Evolutionary conservation across 352 stramenopile genomes (phyloP).

Genomic region (Phytophthora idaei): DNA sequence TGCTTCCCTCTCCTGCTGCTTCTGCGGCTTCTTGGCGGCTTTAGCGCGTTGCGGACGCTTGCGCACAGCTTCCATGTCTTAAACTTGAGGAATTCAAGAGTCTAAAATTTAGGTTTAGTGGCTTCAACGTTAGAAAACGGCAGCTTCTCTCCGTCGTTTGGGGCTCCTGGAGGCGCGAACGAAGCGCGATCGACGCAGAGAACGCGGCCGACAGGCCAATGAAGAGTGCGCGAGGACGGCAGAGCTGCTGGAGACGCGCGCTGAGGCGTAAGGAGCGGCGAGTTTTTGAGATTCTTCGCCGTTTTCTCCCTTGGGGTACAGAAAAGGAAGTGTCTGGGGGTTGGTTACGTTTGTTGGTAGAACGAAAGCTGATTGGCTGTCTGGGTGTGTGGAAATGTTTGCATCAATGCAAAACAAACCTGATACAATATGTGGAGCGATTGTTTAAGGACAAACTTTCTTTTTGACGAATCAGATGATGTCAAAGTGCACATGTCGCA

Average conservation of each 20-base stretch:
- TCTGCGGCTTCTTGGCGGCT: conserved; percentile 6
- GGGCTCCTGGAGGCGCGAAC: conserved; percentile 18
- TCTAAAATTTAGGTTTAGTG: conserved; percentile 25
- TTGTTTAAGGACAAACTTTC: background rate
- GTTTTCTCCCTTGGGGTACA: conserved; percentile 25
- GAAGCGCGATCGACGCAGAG: background rate
- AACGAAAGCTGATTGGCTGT: conserved; percentile 23
- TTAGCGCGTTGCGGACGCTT: conserved; percentile 20
- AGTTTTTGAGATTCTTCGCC: conserved; percentile 20
- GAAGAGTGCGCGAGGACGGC: background rate
- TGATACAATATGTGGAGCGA: background rate
- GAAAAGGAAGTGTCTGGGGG: conserved; percentile 12
- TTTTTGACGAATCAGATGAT: conserved; percentile 17
- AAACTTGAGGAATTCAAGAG: conserved; percentile 4
- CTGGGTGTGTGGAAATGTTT: background rate
- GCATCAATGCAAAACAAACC: background rate
- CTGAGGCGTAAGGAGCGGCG: background rate
- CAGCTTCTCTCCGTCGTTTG: conserved; percentile 10
- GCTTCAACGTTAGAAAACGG: conserved; percentile 27
- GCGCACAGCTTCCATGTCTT: conserved; percentile 31
- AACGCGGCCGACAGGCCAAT: conserved; percentile 5
- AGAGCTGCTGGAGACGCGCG: background rate
- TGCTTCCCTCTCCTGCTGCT: conserved; percentile 10
- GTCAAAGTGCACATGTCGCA: background rate
- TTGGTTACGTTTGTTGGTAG: conserved; percentile 16